Evolutionary conservation across 2,329 filamentous ascomycete species (phyloP).

Genomic region (Calonectria multiphialidica): DNA sequence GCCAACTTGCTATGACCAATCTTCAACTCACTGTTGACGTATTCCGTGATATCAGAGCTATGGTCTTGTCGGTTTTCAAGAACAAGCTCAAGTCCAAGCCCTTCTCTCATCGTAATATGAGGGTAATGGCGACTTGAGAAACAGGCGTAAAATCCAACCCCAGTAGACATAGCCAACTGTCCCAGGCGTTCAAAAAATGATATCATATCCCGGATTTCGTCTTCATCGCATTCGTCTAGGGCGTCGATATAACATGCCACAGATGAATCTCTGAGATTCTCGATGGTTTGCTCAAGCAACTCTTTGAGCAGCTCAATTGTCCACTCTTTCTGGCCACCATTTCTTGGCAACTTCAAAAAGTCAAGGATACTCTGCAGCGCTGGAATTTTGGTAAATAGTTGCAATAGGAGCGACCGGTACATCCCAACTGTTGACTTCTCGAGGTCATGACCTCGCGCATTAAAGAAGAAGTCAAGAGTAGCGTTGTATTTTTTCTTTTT

Average conservation of each 20-base stretch:
- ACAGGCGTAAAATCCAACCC: background rate
- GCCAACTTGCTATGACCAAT: background rate
- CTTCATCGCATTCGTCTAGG: background rate
- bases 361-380: conserved; percentile 49
- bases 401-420: conserved; percentile 61
- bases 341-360: background rate
- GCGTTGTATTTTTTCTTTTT: conserved; percentile 23
- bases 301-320: background rate
- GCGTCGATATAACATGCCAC: background rate
- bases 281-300: background rate
- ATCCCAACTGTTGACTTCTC: conserved; percentile 61
- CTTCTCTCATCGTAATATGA: background rate
- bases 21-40: background rate
- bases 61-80: background rate
- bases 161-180: background rate
- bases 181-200: background rate
- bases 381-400: conserved; percentile 52
- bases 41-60: background rate
- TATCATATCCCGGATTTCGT: background rate
- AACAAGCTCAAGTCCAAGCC: background rate
- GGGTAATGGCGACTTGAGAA: conserved; percentile 1
- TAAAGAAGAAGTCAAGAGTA: conserved; percentile 62
- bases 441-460: conserved; percentile 55
- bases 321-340: background rate
- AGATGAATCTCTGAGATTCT: background rate